Conservation (phyloP, 1,284 basidiomycete species). For the Bjerkandera adusta region DNA sequence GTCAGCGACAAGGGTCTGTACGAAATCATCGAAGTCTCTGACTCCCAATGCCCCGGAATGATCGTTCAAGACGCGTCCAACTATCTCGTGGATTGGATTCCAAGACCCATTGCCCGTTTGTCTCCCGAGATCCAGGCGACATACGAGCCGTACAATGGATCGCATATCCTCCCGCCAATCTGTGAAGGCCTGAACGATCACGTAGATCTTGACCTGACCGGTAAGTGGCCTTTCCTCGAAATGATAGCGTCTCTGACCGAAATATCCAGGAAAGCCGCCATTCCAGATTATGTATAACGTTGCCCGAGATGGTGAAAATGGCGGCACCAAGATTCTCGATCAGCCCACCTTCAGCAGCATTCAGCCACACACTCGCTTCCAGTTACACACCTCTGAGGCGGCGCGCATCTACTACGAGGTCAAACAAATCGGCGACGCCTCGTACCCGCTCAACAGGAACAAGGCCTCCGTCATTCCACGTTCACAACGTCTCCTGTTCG, state of each 20-base stretch:
- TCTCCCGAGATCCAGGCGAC: constrained; percentile 52
- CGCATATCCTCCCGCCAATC: constrained; percentile 69
- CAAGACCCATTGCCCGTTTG: constrained; percentile 65
- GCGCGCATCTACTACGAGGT: constrained; percentile 90
- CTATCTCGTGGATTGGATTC: constrained; percentile 75
- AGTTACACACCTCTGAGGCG: constrained; percentile 76
- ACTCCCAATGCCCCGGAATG: constrained; percentile 82
- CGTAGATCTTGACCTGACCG: constrained; percentile 78
- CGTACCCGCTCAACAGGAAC: constrained; percentile 76
- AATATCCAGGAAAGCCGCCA: constrained; percentile 71
- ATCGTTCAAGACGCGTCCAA: constrained; percentile 59
- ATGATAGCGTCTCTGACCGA: constrained; percentile 3
- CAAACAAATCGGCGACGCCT: constrained; percentile 82
- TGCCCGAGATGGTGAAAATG: constrained; percentile 57
- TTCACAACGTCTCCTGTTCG: constrained; percentile 66
- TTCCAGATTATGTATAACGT: constrained; percentile 87
- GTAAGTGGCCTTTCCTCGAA: constrained; percentile 45
- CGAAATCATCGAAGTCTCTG: constrained; percentile 73
- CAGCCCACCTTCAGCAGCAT: constrained; percentile 85
- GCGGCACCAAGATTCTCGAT: constrained; percentile 60
- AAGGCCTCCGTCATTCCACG: constrained; percentile 60
- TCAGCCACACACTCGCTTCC: constrained; percentile 78
- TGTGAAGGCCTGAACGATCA: constrained; percentile 82
- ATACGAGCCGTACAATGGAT: constrained; percentile 62
- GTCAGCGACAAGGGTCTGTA: constrained; percentile 77